Base-by-base conservation (phyloP, 495 filamentous ascomycete genomes). In the Penicillium cataractarum region DNA sequence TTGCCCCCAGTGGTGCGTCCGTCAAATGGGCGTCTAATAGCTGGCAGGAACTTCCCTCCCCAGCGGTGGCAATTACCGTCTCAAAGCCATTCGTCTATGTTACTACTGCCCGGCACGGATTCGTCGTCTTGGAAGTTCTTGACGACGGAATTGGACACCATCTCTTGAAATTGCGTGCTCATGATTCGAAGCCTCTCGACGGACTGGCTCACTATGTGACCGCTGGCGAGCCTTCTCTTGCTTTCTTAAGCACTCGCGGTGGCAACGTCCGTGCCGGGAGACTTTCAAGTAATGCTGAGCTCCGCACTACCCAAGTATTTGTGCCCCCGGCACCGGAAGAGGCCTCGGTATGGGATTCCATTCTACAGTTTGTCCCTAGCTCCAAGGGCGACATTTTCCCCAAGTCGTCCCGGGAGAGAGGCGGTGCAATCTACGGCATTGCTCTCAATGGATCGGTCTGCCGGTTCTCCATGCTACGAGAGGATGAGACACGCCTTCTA, bases 401-500 rank as follows among this genome's bases (percentile, higher is more conserved):
- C 35, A 42, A 31, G 24, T 39, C 58, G 35, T 31, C 58, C 26
- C 21, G 35, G 49, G 31, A 60, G 27, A 37, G 24, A 67, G 64
- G 21, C 6, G 50, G 42, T 6, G 54, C 68, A 0, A 57, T 78
- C 15, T 79, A 92, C 35, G 91, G 90, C 1, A 78, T 86, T 8
- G 83, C 83, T 29, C 82, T 89, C 26, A 85, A 90, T 66, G 91
- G 91, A 4, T 83, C 87, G 0, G 64, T 92, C 17, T 81, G 82
- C 57, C 83, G 87, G 31, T 84, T 92, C 58, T 76, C 81, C n/a
- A 69, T 86, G 15, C 67, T 93, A 0, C 65, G 72, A 1, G 71
- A 80, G 55, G 72, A 82, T 19, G 76, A 83, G 31, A 87, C 84
- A 83, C 74, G 77, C n/a, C 75, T 92, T 42, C 78, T 93, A 3